Base-by-base conservation (phyloP, 1,284 basidiomycete species). In the Apiotrichum akiyoshidainum region DNA sequence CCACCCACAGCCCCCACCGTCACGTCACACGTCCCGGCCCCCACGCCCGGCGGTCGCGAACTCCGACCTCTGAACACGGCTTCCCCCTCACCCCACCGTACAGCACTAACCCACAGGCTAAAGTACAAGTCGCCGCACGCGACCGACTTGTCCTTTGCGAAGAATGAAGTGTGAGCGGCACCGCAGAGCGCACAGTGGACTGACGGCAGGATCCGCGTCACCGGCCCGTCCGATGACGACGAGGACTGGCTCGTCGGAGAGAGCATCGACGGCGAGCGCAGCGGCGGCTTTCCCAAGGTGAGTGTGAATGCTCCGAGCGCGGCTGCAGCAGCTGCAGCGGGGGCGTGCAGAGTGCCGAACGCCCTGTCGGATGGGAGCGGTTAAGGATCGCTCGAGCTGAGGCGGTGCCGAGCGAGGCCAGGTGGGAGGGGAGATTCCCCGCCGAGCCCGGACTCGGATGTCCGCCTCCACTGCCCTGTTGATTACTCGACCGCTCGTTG, bases 91-190 rank as follows among this genome's bases (percentile, higher is more conserved):
- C 26, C 26, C 26, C 26, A 31, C 26, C 7, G 26, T 31, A 7
- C 4, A 31, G 7, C 26, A 31, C 26, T 31, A 31, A 22, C 34
- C 49, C 49, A 11, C 58, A 78, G 76, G 6, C 63, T 78, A 52
- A 75, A 74, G 56, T 78, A 77, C 71, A 78, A 77, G 63, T 75
- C 73, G 8, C 77, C 77, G 12, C 77, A 78, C 58, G 68, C 73
- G 22, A 77, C 76, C 1, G 77, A 78, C 55, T 66, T 78, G 11
- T 76, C 75, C n/a, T 78, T 78, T 57, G 69, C 70, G 46, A 77
- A 77, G 59, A 73, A 70, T 58, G 77, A 77, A 53, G 75, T 70
- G 77, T 77, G 65, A 72, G 75, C 71, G 1, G 26, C 26, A 3
- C 26, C 4, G 37, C 37, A 37, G 3, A 10, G n/a, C n/a, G n/a